phyloP scores from a whole-genome alignment of 1,284 basidiomycete species.

The Phenoliferia sp. region DNA sequence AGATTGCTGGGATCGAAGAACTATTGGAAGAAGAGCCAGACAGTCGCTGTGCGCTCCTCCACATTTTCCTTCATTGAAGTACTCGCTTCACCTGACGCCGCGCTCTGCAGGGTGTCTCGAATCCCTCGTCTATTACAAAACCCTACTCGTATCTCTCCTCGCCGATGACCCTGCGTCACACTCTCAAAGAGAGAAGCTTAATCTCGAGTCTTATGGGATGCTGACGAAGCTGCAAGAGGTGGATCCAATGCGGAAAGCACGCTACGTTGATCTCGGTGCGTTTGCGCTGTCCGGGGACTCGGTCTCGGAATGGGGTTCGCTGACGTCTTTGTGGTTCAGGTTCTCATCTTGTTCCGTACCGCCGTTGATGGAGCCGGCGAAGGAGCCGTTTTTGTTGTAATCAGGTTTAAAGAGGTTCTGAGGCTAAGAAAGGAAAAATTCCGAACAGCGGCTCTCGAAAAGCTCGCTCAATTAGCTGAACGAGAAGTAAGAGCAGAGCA shows the following conservation, averaged over 20 bases:
- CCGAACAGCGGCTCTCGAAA: too few species aligned
- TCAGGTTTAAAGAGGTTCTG: too few species aligned
- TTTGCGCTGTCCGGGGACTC: too few species aligned
- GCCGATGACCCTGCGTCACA: not conserved
- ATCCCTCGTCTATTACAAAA: slow-evolving; percentile 50
- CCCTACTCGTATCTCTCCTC: slow-evolving; percentile 15
- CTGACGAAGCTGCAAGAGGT: slow-evolving; percentile 53
- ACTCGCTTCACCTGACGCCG: not conserved
- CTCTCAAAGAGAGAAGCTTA: slow-evolving; percentile 44
- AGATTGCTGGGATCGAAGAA: slow-evolving; percentile 75
- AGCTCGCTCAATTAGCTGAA: too few species aligned
- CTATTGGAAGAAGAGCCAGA: slow-evolving; percentile 86
- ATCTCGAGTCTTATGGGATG: slow-evolving; percentile 52
- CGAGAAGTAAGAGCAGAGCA: too few species aligned
- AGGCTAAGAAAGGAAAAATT: too few species aligned
- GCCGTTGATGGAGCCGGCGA: too few species aligned
- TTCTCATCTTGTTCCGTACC: too few species aligned
- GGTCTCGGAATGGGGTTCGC: too few species aligned
- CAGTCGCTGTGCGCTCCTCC: slow-evolving; percentile 69
- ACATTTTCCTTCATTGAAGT: not conserved
- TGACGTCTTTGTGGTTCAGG: too few species aligned
- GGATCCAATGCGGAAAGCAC: slow-evolving; percentile 55
- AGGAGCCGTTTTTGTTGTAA: too few species aligned
- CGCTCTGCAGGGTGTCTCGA: slow-evolving; percentile 76
- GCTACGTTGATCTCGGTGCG: slow-evolving; percentile 57